Evolutionary conservation across 768 basidiomycete species (phyloP).

Genomic region (Multifurca ochricompacta): DNA sequence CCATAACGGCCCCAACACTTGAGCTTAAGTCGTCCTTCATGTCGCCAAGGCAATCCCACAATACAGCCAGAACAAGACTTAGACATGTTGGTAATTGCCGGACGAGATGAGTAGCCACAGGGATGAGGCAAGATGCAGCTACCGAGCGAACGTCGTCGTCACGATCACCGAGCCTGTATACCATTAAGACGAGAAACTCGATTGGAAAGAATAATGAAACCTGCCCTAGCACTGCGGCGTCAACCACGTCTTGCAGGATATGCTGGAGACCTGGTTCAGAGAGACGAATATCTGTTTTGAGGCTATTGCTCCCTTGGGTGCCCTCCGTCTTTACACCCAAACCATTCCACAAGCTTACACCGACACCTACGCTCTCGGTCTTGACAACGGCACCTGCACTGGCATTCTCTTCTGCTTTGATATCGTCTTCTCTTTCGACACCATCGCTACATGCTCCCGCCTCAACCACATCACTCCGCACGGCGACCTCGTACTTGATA

Average conservation of each 20-base stretch:
- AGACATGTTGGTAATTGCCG: slow-evolving; percentile 65
- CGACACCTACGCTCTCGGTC: not conserved
- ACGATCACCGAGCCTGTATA: slow-evolving; percentile 68
- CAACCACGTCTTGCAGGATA: slow-evolving; percentile 75
- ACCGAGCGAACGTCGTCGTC: slow-evolving; percentile 97
- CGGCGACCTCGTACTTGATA: slow-evolving; percentile 97
- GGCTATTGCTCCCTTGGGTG: not conserved
- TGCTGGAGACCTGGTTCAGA: slow-evolving; percentile 34
- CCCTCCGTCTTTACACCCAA: slow-evolving; percentile 18
- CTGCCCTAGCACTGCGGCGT: slow-evolving; percentile 87
- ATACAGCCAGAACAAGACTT: slow-evolving; percentile 64
- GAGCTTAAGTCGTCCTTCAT: slow-evolving; percentile 97
- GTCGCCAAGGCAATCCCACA: slow-evolving; percentile 86
- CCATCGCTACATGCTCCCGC: slow-evolving; percentile 16
- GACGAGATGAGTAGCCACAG: slow-evolving; percentile 79
- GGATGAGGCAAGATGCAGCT: slow-evolving; percentile 84
- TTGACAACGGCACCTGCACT: not conserved
- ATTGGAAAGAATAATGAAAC: slow-evolving; percentile 21
- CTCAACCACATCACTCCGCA: slow-evolving; percentile 75
- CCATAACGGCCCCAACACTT: slow-evolving; percentile 96
- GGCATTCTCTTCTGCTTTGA: not conserved
- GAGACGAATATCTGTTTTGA: slow-evolving; percentile 28
- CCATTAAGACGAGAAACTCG: not conserved
- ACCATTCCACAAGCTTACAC: not conserved
- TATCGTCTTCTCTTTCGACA: slow-evolving; percentile 20